Evolutionary conservation across 495 filamentous ascomycete genomes (phyloP), one percentile per base, ranked within the genome.

Genomic region (Penicillium verhagenii): DNA sequence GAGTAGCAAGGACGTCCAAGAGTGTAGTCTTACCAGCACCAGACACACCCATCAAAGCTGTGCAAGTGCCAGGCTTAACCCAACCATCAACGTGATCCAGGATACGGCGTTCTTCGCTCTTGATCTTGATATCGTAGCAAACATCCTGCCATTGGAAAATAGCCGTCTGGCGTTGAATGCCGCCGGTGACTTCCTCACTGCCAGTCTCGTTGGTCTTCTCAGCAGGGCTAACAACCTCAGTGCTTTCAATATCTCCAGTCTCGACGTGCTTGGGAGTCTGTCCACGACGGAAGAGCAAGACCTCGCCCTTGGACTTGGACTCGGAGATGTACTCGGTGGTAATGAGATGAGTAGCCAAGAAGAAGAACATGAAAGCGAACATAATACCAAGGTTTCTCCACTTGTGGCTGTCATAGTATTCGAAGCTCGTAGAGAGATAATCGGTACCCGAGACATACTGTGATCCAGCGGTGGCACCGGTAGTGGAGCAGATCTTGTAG

Each of bases 61-160:
- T 86, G 28, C 88, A 72, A 18, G 78, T 83, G 0, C 86, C 86
- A 9, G 86, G 87, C 55, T 81, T 80, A 6, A 88, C 82, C 69
- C 78, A 88, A 25, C 87, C 87, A 53, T 81, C 73, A 7, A 88
- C 79, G 53, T 83, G 66, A 21, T 86, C 73, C n/a, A 90, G 69
- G 7, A 90, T 67, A 16, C 76, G 74, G 16, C 80, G 76, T 21
- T 82, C 71, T 13, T 82, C 80, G 14, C 75, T 78, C 53, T 86
- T 78, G 65, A 81, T 79, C 16, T 81, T 77, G 29, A 90, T 85
- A 21, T 81, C 81, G 55, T 92, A 93, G 54, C 75, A 81, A 9
- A 95, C 79, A 54, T 87, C 78, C 56, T 86, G 80, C 87, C 86
- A 93, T 4, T 86, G 89, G 55, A 93, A 84, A 29, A 92, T 82